Evolutionary conservation across 78 protist species (phyloP), one percentile per base, ranked within the genome.

Genomic region (Mastigamoeba balamuthi): DNA sequence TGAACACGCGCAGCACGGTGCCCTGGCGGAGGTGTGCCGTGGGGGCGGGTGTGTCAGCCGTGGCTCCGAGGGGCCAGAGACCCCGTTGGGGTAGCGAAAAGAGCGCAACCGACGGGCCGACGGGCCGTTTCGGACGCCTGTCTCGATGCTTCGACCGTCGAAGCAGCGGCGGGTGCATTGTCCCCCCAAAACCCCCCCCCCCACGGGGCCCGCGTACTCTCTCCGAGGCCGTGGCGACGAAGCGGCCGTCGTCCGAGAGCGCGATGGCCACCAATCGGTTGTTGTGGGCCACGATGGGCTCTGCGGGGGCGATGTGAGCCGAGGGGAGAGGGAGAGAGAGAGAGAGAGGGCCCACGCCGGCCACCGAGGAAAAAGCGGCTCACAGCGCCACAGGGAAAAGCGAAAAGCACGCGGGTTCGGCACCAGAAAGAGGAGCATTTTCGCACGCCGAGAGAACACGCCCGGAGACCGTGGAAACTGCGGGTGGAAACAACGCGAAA

Each of bases 151-250:
- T n/a, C n/a, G n/a, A n/a, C n/a, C n/a, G n/a, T n/a, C n/a, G n/a
- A n/a, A n/a, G n/a, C n/a, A n/a, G n/a, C n/a, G n/a, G n/a, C n/a
- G n/a, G n/a, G n/a, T n/a, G n/a, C n/a, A n/a, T n/a, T n/a, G n/a
- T n/a, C n/a, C n/a, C n/a, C n/a, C n/a, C n/a, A n/a, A n/a, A n/a
- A n/a, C n/a, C n/a, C n/a, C n/a, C n/a, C n/a, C n/a, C n/a, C n/a
- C n/a, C n/a, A n/a, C n/a, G n/a, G n/a, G n/a, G n/a, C 2, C 2
- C 63, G 63, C n/a, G n/a, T 43, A 53, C 76, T 69, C 85, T 87
- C 77, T 92, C 98, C 4, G 94, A 88, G 1, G 97, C 93, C 0
- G 98, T 91, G 66, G 96, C 98, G 27, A 95, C 64, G 3, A 77
- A 70, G 2, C 94, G 80, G 44, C 98, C 98, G 77, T 95, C 94